Evolutionary conservation across 768 basidiomycete species (phyloP).

Genomic region (Russula dissimulans): DNA sequence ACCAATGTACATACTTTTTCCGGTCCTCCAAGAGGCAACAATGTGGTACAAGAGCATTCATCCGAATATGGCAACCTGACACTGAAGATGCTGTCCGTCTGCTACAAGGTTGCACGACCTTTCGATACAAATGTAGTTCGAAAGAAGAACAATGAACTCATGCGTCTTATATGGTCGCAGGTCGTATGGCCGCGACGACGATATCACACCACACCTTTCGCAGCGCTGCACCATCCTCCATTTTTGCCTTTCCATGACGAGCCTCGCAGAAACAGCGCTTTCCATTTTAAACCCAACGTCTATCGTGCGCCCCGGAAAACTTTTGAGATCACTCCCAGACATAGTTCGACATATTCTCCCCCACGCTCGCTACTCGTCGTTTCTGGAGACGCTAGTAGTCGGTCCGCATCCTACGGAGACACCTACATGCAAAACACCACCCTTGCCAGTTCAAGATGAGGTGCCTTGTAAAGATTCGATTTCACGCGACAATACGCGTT

Average conservation of each 20-base stretch:
- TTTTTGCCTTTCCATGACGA: not conserved
- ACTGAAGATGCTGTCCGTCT: not conserved
- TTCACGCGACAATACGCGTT: not conserved
- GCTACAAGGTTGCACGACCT: not conserved
- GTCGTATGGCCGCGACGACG: not conserved
- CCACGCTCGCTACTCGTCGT: slow-evolving; percentile 8
- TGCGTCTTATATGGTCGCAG: not conserved
- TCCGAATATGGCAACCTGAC: slow-evolving; percentile 6
- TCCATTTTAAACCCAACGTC: not conserved
- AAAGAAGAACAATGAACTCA: slow-evolving; percentile 2
- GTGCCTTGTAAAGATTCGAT: not conserved
- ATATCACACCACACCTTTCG: not conserved
- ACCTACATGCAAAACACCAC: not conserved
- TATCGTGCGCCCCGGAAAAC: not conserved
- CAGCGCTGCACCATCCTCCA: not conserved
- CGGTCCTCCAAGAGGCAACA: not conserved
- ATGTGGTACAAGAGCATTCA: not conserved
- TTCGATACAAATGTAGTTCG: not conserved
- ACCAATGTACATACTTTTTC: not conserved
- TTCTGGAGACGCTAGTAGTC: slow-evolving; percentile 5
- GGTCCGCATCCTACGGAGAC: not conserved
- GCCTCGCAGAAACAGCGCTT: slow-evolving; percentile 4
- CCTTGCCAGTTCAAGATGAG: not conserved
- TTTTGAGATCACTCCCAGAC: slow-evolving; percentile 9
- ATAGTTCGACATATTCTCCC: slow-evolving; percentile 12